Base-by-base conservation (phyloP, 495 filamentous ascomycete species). In the Diplogelasinospora grovesii region DNA sequence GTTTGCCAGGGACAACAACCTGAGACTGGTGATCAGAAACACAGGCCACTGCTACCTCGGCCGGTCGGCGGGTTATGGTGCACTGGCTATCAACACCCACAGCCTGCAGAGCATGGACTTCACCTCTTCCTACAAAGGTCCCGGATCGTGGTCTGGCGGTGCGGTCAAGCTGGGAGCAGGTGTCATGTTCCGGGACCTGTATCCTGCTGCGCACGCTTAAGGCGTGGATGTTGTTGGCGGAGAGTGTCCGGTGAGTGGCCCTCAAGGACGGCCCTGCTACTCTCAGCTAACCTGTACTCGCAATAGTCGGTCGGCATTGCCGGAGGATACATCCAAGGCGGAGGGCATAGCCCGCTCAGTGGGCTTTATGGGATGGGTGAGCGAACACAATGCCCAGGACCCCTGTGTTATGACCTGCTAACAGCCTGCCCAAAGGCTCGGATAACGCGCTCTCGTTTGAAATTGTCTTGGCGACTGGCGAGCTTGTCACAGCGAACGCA, bases 401-500 rank as follows among this genome's bases (percentile, higher is more conserved):
- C 22, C 3, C n/a, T n/a, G n/a, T 24, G 8, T 21, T n/a, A n/a
- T n/a, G n/a, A n/a, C 18, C 43, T 83, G 0, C 75, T 53, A 7
- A 74, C 10, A 42, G 69, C 57, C 2, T 77, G 59, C n/a, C n/a
- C n/a, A 57, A 66, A 82, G 39, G 75, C 81, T 1, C 63, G 79
- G 1, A 73, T 68, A 8, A 72, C 70, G 61, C 70, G 3, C 51
- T 69, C n/a, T 64, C 69, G 27, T 65, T 63, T 13, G 69, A 66
- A 23, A 69, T 79, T 10, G 72, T 79, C 3, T 62, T 22, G 63
- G 63, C 1, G 24, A 49, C 0, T 71, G 76, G 8, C 26, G 38
- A 60, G 16, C 53, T 73, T n/a, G 56, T 76, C 3, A 75, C 66
- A 0, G 75, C 70, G 0, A 67, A 61, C 11, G 48, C 62, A n/a